These are phyloP conservation scores for Hansfordia pulvinata DNA, from an alignment of 2,329 filamentous ascomycete species.

Conservation along the genomic window DNA sequence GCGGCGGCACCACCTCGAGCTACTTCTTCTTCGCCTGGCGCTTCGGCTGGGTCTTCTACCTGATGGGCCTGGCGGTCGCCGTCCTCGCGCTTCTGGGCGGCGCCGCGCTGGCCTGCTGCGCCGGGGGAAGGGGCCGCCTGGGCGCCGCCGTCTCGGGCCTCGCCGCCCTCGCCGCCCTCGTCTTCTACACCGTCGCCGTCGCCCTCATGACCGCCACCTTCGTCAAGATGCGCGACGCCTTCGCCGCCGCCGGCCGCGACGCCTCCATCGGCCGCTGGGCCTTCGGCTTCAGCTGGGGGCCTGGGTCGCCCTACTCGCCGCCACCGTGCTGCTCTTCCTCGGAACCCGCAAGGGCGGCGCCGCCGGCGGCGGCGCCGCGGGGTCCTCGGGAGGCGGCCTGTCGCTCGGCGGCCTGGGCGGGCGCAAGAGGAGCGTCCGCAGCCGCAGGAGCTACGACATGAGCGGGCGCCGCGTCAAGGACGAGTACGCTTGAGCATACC, in stretches of 20 bases:
- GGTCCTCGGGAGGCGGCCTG: constrained; percentile 18
- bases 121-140: too few species aligned
- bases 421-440: constrained; percentile 35
- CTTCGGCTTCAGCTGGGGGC: constrained; percentile 71
- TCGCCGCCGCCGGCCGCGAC: constrained; percentile 37
- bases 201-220: constrained; percentile 61
- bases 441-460: constrained; percentile 39
- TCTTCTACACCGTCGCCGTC: constrained; percentile 55
- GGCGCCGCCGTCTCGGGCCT: constrained; percentile 54
- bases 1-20: constrained; percentile 36
- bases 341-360: constrained; percentile 42
- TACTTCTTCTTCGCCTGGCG: constrained; percentile 75
- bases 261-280: constrained; percentile 54
- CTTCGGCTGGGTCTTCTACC: constrained; percentile 85
- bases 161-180: constrained; percentile 43
- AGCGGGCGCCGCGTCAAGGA: constrained; percentile 54
- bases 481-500: constrained; percentile 52
- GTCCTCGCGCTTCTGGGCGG: constrained; percentile 52
- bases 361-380: constrained; percentile 38
- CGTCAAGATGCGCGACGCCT: constrained; percentile 55
- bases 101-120: constrained; percentile 56
- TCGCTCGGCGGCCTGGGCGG: constrained; percentile 28
- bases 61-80: constrained; percentile 73
- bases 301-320: constrained; percentile 50
- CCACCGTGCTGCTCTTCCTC: constrained; percentile 53